These are phyloP conservation scores for Aspergillus sp. DNA, from an alignment of 2,329 filamentous ascomycete species.

Conservation along the genomic window DNA sequence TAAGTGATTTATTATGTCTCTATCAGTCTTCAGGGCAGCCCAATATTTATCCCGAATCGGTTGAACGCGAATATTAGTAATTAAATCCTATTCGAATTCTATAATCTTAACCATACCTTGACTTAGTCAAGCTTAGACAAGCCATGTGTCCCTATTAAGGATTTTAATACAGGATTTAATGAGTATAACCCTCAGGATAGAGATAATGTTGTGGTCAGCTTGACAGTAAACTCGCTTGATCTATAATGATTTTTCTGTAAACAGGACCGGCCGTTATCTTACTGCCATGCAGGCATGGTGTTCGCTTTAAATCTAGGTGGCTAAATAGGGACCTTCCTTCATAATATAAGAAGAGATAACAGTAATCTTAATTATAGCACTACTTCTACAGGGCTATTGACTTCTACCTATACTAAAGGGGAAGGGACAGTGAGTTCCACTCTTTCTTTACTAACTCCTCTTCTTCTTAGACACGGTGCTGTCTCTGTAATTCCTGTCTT, in stretches of 20 bases:
- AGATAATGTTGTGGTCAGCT: conserved; percentile 12
- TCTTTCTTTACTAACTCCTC: neutral
- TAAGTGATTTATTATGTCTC: neutral
- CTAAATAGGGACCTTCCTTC: conserved; percentile 19
- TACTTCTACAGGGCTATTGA: neutral
- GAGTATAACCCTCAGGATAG: conserved; percentile 12
- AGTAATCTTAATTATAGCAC: neutral
- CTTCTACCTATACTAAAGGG: neutral
- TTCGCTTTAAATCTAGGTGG: conserved; percentile 25
- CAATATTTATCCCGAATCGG: conserved; percentile 5
- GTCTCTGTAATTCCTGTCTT: neutral
- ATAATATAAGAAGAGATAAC: conserved; percentile 8
- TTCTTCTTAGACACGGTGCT: neutral
- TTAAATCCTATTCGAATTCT: conserved; percentile 21
- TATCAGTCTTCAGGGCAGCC: neutral
- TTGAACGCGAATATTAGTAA: conserved; percentile 17
- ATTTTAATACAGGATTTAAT: conserved; percentile 11
- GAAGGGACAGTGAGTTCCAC: neutral
- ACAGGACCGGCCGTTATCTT: conserved; percentile 17
- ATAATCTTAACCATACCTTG: conserved; percentile 13
- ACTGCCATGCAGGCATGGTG: conserved; percentile 28
- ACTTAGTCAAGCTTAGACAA: conserved; percentile 16
- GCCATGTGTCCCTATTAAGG: conserved; percentile 6
- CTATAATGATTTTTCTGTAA: conserved; percentile 28
- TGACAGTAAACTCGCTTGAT: conserved; percentile 18